Evolutionary conservation across 2,329 filamentous ascomycete genomes (phyloP), one percentile per base, ranked within the genome.

Genomic region (Pestalotiopsis sp.): DNA sequence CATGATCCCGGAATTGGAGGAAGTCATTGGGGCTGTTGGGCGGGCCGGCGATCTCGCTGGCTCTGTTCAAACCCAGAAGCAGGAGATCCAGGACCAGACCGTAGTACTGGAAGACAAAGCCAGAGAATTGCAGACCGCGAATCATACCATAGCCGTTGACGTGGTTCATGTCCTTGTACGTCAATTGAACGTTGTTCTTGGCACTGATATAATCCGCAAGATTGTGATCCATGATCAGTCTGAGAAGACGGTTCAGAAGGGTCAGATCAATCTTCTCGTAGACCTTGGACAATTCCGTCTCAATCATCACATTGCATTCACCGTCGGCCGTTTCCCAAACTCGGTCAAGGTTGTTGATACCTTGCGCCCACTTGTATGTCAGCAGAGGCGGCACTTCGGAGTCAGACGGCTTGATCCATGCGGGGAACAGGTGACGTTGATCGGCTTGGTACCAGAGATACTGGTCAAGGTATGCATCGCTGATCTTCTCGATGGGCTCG

Each of bases 151-250:
- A 99, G 78, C 94, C 97, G 82, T 99, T 99, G 78, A 97, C 96
- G 77, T 99, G 96, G 78, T 98, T 98, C 96, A 99, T 99, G 76
- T 99, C 96, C 84, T 99, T 99, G 86, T 99, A 99, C 71, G 97
- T 98, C 71, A 99, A 88, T 79, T 98, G 95, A 13, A 99, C 96
- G 77, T 99, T 99, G 86, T 99, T 99, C 88, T 99, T 99, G 49
- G 95, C 94, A 1, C 95, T 98, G 77, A 99, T 99, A 82, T 99
- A 99, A 80, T 99, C 97, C 4, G 96, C 96, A 83, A 99, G 83
- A 79, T 99, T 99, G 86, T 99, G 96, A 76, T 99, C 97, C 97
- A 99, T 99, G 79, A 99, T 98, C 73, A 99, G 83, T 62, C 96
- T 90, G 64, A 99, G 86, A 39, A 99, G 87, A 69, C 95, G 93